These are phyloP conservation scores for Pilobolus umbonatus DNA, from an alignment of 192 early-diverging fungal species.

Conservation along the genomic window DNA sequence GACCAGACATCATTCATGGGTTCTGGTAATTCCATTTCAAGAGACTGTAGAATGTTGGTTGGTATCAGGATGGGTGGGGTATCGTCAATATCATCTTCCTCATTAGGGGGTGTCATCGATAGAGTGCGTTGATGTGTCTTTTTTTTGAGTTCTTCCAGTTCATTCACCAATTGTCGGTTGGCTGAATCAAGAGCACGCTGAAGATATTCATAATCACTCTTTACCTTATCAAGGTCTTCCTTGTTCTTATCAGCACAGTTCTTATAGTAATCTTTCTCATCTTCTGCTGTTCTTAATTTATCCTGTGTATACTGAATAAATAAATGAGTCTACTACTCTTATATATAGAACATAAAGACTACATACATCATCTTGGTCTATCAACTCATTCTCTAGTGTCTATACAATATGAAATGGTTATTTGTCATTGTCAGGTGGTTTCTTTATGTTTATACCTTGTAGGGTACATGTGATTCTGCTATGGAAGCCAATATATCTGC, in stretches of 20 bases:
- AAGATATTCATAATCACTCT: slow-evolving; percentile 1
- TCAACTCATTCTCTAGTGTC: slow-evolving; percentile 23
- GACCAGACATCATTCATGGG: slow-evolving; percentile 22
- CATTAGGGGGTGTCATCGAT: neutral
- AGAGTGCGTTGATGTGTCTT: neutral
- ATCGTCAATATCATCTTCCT: neutral
- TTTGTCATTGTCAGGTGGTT: neutral
- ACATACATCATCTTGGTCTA: slow-evolving; percentile 7
- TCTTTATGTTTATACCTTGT: neutral
- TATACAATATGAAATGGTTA: neutral
- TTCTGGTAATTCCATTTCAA: slow-evolving; percentile 17
- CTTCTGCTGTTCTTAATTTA: slow-evolving; percentile 16
- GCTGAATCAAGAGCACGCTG: slow-evolving; percentile 23
- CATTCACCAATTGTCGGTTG: slow-evolving; percentile 24
- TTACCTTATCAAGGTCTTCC: slow-evolving; percentile 23
- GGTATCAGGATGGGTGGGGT: neutral
- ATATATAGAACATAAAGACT: neutral
- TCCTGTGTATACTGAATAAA: slow-evolving; percentile 14
- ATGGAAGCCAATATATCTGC: neutral
- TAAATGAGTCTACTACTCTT: neutral
- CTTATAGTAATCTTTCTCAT: slow-evolving; percentile 36
- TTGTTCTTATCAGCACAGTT: slow-evolving; percentile 25
- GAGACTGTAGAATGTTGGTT: neutral
- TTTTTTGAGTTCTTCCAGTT: slow-evolving; percentile 23
- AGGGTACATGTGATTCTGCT: slow-evolving; percentile 4